Base-by-base conservation (phyloP, 2,329 filamentous ascomycete genomes). In the Ascochyta pisi region DNA sequence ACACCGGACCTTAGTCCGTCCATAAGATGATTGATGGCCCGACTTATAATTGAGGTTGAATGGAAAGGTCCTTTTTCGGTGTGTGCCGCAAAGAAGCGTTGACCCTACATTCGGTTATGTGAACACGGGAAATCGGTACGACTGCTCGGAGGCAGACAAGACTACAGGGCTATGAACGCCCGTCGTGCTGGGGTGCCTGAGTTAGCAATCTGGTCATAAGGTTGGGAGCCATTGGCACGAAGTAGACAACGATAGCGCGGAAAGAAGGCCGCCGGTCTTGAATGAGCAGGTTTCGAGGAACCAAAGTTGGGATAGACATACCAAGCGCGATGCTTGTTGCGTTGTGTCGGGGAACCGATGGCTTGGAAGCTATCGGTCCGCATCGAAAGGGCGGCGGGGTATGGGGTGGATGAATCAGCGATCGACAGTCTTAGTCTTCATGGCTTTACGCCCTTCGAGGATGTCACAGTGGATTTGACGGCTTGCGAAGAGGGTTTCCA, bases 341-440 rank as follows among this genome's bases (percentile, higher is more conserved):
- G 33, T 34, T 19, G n/a, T n/a, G 22, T 57, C 48, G 49, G 44
- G 42, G 47, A 61, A 52, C 54, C 62, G 59, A 46, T 38, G 33
- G 47, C 44, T 38, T 60, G 58, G 52, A 47, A 37, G 44, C 52
- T 51, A 53, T 60, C 57, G 58, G 59, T 38, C 57, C 50, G 58
- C 42, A 33, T 38, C 40, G 37, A 53, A 53, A 50, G 57, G 46
- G 44, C 49, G 44, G 37, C 58, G 65, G 64, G 65, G 64, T 58
- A 58, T 50, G 40, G 42, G 50, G 38, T 41, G 38, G 44, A 50
- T 57, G 58, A 58, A 54, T 61, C 40, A 64, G 57, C 50, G 41
- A 65, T 61, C 56, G 44, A 58, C 57, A 47, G 27, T 35, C 34
- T 44, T 50, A 45, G 43, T 48, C 27, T 35, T 42, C 34, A 31